A percentile compares a stretch with the other conserved stretches of the same genome.
Conservation (phyloP, 805 yeast species). For the Pachysolen tannophilus region DNA sequence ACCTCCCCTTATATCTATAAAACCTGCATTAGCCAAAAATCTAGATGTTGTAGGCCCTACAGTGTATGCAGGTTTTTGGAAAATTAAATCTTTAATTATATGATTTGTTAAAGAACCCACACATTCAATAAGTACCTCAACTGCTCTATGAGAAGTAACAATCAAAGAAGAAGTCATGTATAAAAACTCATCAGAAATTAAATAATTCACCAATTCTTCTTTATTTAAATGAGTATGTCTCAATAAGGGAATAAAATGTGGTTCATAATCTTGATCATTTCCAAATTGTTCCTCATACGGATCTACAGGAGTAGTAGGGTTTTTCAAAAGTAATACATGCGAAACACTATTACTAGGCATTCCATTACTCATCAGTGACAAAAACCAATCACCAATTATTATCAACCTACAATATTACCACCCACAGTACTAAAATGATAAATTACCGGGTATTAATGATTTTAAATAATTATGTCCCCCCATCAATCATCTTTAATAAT, state of each 20-base stretch:
- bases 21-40: constrained; percentile 55
- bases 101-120: neutral
- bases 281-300: constrained; percentile 45
- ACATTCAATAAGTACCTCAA: constrained; percentile 53
- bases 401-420: no score
- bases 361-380: no score
- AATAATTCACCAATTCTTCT: constrained; percentile 31
- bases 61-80: constrained; percentile 58
- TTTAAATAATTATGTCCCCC: no score
- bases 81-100: constrained; percentile 19
- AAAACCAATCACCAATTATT: no score
- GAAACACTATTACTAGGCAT: no score
- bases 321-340: constrained; percentile 73
- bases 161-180: constrained; percentile 43
- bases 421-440: no score
- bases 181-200: constrained; percentile 36
- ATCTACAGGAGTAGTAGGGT: constrained; percentile 61
- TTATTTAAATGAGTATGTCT: constrained; percentile 53
- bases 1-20: constrained; percentile 64
- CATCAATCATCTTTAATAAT: no score
- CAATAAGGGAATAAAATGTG: constrained; percentile 67
- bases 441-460: no score
- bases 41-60: constrained; percentile 86
- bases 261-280: constrained; percentile 23
- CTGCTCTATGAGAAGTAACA: constrained; percentile 88